Evolutionary conservation across 495 filamentous ascomycete species (phyloP).

Genomic region (Daldinia concentrica): DNA sequence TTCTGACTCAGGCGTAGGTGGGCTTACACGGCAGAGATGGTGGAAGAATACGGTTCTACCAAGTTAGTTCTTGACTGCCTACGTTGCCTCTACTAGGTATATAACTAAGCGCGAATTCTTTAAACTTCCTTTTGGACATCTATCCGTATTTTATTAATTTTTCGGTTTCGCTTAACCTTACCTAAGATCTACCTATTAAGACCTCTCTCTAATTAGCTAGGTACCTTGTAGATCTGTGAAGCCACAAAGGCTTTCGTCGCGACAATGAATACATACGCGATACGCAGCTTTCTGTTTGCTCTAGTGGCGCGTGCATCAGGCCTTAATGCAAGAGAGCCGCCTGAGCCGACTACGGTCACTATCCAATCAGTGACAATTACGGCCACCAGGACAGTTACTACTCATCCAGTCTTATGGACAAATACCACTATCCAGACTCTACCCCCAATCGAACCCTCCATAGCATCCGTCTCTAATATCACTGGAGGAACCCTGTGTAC

Average conservation of each 20-base stretch:
- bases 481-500: background rate
- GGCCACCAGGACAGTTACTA: background rate
- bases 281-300: background rate
- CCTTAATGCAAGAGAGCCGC: background rate
- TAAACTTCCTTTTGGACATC: background rate
- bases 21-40: background rate
- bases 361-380: background rate
- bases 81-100: background rate
- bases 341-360: background rate
- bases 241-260: background rate
- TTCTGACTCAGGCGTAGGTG: background rate
- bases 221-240: background rate
- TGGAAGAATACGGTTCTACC: background rate
- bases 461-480: background rate
- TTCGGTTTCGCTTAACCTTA: background rate
- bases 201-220: background rate
- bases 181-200: background rate
- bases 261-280: background rate
- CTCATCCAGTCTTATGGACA: background rate
- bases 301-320: background rate
- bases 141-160: background rate
- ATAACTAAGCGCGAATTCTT: background rate
- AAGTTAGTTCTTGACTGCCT: background rate
- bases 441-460: background rate
- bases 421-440: background rate